Evolutionary conservation across 805 yeast genomes (phyloP), one percentile per base, ranked within the genome.

Genomic region (Schwanniomyces sp.): DNA sequence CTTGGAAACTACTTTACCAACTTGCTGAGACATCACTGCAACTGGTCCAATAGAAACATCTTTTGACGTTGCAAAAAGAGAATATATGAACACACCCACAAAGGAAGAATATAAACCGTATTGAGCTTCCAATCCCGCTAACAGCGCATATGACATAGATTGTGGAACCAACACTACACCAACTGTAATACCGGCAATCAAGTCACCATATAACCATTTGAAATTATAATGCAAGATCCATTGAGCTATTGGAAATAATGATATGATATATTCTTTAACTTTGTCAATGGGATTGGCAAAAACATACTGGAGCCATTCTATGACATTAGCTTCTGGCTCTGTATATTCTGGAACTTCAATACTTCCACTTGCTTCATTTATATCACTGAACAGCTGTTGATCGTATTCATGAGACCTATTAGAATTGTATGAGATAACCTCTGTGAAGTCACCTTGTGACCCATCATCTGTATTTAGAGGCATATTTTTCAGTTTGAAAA

Each of bases 31-130:
- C 96, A 91, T 91, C 48, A 91, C 97, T 10, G 97, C 97, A 32
- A 91, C 97, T 9, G 97, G 97, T 25, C 97, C 97, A 58, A 91
- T 91, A 51, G 95, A 86, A 34, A 91, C 96, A 75, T 91, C 97
- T 67, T 91, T 91, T 21, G 96, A 87, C 11, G 97, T 91, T 11
- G 97, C 97, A 69, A 91, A 91, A 58, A 91, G 79, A 43, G 96
- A 86, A 66, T 91, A 91, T 44, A 87, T 81, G 60, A 90, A 79
- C 10, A 91, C 96, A 62, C 97, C 97, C 41, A 91, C 85, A 60
- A 91, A 91, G 0, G 96, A 88, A 11, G 97, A 88, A 68, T 91
- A 91, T 41, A 91, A 78, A 43, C 97, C 97, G 58, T 84, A 91
- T 64, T 91, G 86, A 5, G 96, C 82, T 5, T 83, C 75, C 51